A percentile compares a stretch with the other conserved stretches of the same genome.
Evolutionary conservation across 305 asterid species (phyloP).

Genomic region (Andrographis paniculata): DNA sequence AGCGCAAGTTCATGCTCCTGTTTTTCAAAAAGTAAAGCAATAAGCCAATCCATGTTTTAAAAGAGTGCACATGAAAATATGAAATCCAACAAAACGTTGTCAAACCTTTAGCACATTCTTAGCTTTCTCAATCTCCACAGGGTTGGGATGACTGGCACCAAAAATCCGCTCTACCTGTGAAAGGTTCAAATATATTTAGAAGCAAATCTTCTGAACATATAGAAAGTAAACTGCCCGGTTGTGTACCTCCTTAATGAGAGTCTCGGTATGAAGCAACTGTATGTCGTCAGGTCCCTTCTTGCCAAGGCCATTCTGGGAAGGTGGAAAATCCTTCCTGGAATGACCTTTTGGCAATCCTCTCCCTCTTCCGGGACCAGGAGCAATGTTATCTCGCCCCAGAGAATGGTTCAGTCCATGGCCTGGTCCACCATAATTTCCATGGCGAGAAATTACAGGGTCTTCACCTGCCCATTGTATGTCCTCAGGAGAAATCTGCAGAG

Average conservation of each 20-base stretch:
- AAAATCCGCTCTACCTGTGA: slow-evolving; percentile 79
- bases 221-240: slow-evolving; percentile 10
- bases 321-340: slow-evolving; percentile 61
- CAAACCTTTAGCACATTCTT: slow-evolving; percentile 78
- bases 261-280: slow-evolving; percentile 74
- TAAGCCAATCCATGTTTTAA: slow-evolving; percentile 1
- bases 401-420: too few species aligned
- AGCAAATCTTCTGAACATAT: slow-evolving; percentile 11
- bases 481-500: slow-evolving; percentile 86
- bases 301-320: too few species aligned
- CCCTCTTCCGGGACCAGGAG: slow-evolving; percentile 68
- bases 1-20: slow-evolving; percentile 97
- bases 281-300: slow-evolving; percentile 59
- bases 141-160: slow-evolving; percentile 63
- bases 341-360: slow-evolving; percentile 64
- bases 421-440: too few species aligned
- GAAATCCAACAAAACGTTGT: too few species aligned
- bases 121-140: slow-evolving; percentile 80
- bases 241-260: slow-evolving; percentile 72
- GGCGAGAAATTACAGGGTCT: slow-evolving; percentile 63
- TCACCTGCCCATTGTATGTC: slow-evolving; percentile 83
- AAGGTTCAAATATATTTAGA: slow-evolving; percentile 20
- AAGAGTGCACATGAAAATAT: slow-evolving; percentile 9
- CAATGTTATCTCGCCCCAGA: slow-evolving; percentile 53
- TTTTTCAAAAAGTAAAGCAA: slow-evolving; percentile 4